These are phyloP conservation scores for Wallacemonas collosoma DNA, from an alignment of 208 protist species.

Conservation along the genomic window DNA sequence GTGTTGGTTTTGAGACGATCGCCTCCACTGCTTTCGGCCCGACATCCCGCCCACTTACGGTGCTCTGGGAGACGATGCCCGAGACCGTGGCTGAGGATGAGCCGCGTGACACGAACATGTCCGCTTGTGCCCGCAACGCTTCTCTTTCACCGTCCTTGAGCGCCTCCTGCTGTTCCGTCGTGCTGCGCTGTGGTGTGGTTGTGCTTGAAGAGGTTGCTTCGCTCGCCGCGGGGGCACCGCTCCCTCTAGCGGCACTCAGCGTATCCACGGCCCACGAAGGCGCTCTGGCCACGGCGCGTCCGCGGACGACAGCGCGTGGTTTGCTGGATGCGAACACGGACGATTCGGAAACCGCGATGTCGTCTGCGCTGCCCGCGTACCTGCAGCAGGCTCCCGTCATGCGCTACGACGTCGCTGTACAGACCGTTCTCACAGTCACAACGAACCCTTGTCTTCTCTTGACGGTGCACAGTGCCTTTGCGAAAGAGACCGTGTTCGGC, in stretches of 20 bases:
- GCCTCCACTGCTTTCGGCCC: neutral
- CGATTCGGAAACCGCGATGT: neutral
- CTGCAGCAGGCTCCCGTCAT: conserved; percentile 36
- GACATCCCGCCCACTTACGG: conserved; percentile 23
- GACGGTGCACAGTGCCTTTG: conserved; percentile 37
- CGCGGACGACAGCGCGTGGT: neutral
- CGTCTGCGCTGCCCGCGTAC: neutral
- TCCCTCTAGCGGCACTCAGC: conserved; percentile 5
- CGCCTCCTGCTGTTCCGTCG: conserved; percentile 33
- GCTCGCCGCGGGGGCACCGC: neutral
- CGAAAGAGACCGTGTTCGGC: conserved; percentile 41
- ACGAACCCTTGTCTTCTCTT: conserved; percentile 41
- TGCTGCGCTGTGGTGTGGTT: conserved; percentile 40
- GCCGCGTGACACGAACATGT: neutral
- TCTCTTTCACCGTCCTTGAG: no score
- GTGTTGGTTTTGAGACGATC: neutral
- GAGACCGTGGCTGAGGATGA: neutral
- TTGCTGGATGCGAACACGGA: neutral
- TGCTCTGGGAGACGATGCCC: conserved; percentile 36
- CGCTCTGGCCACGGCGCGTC: neutral
- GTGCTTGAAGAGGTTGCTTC: conserved; percentile 25
- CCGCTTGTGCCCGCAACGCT: neutral
- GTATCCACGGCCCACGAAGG: conserved; percentile 4
- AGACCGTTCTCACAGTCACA: conserved; percentile 32
- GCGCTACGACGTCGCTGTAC: conserved; percentile 38